Evolutionary conservation across 1,284 basidiomycete genomes (phyloP).

Genomic region (Austroboletus novae-zelandiae): DNA sequence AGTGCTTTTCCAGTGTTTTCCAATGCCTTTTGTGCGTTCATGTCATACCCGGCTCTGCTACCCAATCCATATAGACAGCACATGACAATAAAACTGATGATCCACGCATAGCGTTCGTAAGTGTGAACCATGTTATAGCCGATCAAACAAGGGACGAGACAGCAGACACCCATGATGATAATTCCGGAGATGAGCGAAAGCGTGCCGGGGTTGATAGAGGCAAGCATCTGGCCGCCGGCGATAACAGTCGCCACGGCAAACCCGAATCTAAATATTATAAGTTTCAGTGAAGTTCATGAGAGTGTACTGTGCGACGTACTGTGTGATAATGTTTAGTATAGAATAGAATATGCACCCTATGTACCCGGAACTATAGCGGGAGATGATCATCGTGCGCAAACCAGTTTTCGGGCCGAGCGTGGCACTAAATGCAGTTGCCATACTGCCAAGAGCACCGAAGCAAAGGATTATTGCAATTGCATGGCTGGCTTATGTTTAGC

Average conservation of each 20-base stretch:
- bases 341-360: constrained; percentile 55
- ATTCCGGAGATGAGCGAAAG: constrained; percentile 29
- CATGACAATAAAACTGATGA: constrained; percentile 53
- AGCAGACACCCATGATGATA: constrained; percentile 43
- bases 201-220: constrained; percentile 39
- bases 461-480: constrained; percentile 42
- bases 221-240: constrained; percentile 47
- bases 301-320: constrained; percentile 32
- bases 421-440: constrained; percentile 50
- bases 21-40: constrained; percentile 41
- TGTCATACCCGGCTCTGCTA: constrained; percentile 47
- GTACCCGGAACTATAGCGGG: constrained; percentile 56
- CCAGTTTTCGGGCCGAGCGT: constrained; percentile 47
- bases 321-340: constrained; percentile 56
- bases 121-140: constrained; percentile 54
- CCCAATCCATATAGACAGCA: constrained; percentile 47
- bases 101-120: constrained; percentile 66
- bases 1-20: constrained; percentile 48
- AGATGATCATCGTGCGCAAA: constrained; percentile 46
- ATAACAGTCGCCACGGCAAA: constrained; percentile 46
- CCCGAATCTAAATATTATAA: constrained; percentile 36
- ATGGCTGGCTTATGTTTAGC: constrained; percentile 33
- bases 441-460: constrained; percentile 42
- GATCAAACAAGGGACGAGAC: constrained; percentile 48
- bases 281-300: background rate